Percentiles rank a stretch among this genome's conserved stretches.
Conservation (phyloP, 1,139 yeast species). For the Barnettozyma hawaiiensis region DNA sequence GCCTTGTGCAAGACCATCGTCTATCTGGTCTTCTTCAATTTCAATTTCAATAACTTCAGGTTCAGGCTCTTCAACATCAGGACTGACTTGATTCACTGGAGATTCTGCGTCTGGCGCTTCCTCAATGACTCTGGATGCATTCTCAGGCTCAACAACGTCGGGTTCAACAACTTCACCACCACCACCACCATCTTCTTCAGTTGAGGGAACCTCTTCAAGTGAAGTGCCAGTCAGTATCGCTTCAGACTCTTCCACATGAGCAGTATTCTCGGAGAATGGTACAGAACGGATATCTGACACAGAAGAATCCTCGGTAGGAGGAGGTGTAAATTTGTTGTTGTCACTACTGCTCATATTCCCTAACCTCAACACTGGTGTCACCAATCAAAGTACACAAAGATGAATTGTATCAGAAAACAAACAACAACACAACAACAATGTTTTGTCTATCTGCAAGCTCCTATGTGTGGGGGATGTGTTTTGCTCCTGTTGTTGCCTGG, state of each 20-base stretch:
- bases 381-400: no score
- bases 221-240: background rate
- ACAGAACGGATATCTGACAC: background rate
- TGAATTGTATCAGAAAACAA: no score
- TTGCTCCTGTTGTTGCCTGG: no score
- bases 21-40: background rate
- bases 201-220: background rate
- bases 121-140: background rate
- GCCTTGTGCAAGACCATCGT: background rate
- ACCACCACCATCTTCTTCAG: background rate
- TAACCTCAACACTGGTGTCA: no score
- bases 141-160: background rate
- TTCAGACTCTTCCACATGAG: background rate
- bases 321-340: no score
- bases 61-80: conserved; percentile 8
- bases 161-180: background rate
- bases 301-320: background rate
- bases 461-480: no score
- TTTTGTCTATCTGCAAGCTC: no score
- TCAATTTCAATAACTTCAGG: background rate
- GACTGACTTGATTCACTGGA: background rate
- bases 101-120: conserved; percentile 5
- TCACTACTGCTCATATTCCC: no score
- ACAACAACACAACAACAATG: no score
- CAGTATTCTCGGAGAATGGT: background rate